Conservation (phyloP, 176 grass and related monocot species). For the Aegilops sharonensis region DNA sequence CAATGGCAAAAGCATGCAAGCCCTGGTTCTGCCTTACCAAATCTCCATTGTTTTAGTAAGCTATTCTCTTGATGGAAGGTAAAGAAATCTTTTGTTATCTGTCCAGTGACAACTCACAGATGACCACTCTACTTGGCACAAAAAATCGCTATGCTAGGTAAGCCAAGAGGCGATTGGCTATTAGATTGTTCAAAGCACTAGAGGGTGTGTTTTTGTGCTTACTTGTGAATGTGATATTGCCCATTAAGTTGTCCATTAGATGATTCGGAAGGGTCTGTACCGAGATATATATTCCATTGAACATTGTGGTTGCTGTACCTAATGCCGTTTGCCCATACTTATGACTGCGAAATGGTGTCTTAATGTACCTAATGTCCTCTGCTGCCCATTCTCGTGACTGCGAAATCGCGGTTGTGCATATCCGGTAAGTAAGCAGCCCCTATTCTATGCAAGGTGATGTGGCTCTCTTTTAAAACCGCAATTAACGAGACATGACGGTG, state of each 20-base stretch:
- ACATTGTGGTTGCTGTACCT: constrained; percentile 22
- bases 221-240: constrained; percentile 32
- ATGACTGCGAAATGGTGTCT: constrained; percentile 20
- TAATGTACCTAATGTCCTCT: constrained; percentile 36
- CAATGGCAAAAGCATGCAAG: neutral
- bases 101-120: constrained; percentile 28
- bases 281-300: neutral
- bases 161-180: neutral
- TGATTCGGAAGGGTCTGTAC: constrained; percentile 6
- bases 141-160: neutral
- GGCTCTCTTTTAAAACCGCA: neutral
- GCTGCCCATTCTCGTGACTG: constrained; percentile 4
- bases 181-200: constrained; percentile 4
- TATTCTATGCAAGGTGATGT: constrained; percentile 1
- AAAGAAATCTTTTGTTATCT: neutral
- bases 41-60: neutral
- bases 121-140: neutral
- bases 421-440: neutral
- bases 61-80: constrained; percentile 11
- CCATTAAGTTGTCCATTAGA: constrained; percentile 12
- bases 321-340: constrained; percentile 17
- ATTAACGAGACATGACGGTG: neutral
- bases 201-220: constrained; percentile 21
- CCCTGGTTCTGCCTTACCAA: neutral
- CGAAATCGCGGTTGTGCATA: neutral